Conservation (phyloP, 345 rosid genomes). For the Syzygium aromaticum region DNA sequence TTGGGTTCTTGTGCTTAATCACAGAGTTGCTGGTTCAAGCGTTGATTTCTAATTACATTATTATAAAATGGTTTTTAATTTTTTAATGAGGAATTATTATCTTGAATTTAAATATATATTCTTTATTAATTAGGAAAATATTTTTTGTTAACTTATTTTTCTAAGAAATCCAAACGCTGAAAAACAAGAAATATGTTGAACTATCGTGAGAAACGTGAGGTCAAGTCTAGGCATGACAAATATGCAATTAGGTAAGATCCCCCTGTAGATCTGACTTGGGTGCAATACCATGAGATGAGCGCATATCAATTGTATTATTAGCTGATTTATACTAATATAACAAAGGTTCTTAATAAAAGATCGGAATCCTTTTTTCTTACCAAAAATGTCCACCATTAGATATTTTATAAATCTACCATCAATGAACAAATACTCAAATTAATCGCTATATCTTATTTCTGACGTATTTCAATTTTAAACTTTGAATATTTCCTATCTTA, state of each 20-base stretch:
- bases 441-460: not conserved
- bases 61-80: not conserved
- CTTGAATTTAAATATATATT: not conserved
- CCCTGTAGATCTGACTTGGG: not conserved
- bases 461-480: not conserved
- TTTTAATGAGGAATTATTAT: not conserved
- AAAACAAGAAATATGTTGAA: not conserved
- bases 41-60: too few relatives aligned
- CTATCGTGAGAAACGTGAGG: not conserved
- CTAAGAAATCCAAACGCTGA: not conserved
- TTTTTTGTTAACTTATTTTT: not conserved
- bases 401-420: not conserved
- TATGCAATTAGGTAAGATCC: not conserved
- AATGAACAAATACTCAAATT: not conserved
- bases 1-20: not conserved
- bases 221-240: not conserved
- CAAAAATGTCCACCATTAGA: not conserved
- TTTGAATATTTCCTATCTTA: not conserved
- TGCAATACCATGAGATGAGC: not conserved
- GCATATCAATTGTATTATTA: not conserved
- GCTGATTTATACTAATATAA: not conserved
- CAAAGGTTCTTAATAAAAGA: not conserved
- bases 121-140: not conserved
- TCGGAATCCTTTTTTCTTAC: not conserved
- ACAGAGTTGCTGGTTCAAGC: too few relatives aligned